Conservation (phyloP, 1,139 yeast genomes). For the Geotrichum histeridarum region DNA sequence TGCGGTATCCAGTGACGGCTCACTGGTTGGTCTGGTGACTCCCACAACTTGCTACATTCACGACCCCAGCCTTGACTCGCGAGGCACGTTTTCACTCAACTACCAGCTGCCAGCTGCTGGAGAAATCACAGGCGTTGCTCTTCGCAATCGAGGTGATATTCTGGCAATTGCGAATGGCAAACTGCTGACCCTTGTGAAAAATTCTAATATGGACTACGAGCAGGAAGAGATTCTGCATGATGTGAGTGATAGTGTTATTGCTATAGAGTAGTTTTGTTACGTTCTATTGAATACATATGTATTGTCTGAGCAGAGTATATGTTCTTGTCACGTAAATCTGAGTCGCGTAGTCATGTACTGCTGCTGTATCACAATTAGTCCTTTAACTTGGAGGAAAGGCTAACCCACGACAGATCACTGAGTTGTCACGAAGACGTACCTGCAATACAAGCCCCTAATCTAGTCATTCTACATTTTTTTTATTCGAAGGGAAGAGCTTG, state of each 20-base stretch:
- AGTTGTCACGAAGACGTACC: too few relatives aligned
- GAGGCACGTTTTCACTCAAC: neutral
- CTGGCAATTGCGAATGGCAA: constrained; percentile 18
- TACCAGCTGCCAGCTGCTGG: constrained; percentile 14
- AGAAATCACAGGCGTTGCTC: constrained; percentile 17
- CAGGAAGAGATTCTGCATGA: neutral
- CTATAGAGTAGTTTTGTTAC: neutral
- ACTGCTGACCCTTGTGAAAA: constrained; percentile 13
- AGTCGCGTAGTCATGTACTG: too few relatives aligned
- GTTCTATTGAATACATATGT: neutral
- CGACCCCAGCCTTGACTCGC: constrained; percentile 11
- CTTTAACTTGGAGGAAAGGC: too few relatives aligned
- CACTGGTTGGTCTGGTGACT: constrained; percentile 11
- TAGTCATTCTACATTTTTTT: too few relatives aligned
- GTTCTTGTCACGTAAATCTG: too few relatives aligned
- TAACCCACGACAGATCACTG: too few relatives aligned
- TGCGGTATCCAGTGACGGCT: constrained; percentile 6
- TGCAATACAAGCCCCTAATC: too few relatives aligned
- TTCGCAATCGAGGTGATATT: constrained; percentile 16
- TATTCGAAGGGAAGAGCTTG: too few relatives aligned
- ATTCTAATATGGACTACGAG: constrained; percentile 5
- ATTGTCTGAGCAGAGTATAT: too few relatives aligned
- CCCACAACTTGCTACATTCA: constrained; percentile 7
- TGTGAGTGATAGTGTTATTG: neutral
- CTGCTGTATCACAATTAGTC: too few relatives aligned